These are phyloP conservation scores for Coemansia sp. DNA, from an alignment of 192 early-diverging fungal species.

Conservation along the genomic window DNA sequence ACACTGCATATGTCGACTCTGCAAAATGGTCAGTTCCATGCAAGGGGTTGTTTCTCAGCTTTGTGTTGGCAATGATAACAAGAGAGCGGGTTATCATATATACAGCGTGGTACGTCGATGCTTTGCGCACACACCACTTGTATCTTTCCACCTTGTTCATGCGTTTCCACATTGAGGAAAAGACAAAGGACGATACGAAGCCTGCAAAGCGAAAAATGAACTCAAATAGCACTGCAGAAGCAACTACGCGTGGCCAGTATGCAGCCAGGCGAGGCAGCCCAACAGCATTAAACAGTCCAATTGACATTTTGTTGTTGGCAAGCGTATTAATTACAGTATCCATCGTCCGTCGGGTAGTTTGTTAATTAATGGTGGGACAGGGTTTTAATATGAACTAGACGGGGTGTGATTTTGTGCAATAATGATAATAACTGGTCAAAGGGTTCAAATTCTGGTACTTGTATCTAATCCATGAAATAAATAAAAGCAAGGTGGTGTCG, in stretches of 20 bases:
- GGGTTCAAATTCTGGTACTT: not conserved
- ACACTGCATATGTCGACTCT: conserved; percentile 72
- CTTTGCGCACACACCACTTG: conserved; percentile 76
- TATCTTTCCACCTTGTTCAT: conserved; percentile 57
- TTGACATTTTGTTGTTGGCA: conserved; percentile 28
- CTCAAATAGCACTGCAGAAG: conserved; percentile 52
- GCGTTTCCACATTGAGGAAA: conserved; percentile 62
- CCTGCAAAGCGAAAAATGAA: conserved; percentile 56
- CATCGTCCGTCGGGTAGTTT: conserved; percentile 14
- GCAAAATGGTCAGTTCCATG: conserved; percentile 71
- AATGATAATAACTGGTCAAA: not conserved
- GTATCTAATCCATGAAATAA: not conserved
- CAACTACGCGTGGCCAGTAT: conserved; percentile 63
- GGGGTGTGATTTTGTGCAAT: not conserved
- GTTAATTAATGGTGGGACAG: too few relatives aligned
- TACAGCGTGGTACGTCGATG: conserved; percentile 70
- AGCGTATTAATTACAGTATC: conserved; percentile 24
- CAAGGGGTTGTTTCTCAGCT: conserved; percentile 59
- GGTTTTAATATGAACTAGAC: too few relatives aligned
- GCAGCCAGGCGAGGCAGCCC: conserved; percentile 58
- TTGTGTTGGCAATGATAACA: conserved; percentile 63
- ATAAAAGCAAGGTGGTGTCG: too few relatives aligned
- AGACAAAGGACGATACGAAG: conserved; percentile 57
- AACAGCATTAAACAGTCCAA: conserved; percentile 53
- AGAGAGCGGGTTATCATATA: conserved; percentile 61